Percentiles rank a stretch among this genome's conserved stretches.
Conservation (phyloP, 805 yeast genomes). For the Kazachstania taianensis region DNA sequence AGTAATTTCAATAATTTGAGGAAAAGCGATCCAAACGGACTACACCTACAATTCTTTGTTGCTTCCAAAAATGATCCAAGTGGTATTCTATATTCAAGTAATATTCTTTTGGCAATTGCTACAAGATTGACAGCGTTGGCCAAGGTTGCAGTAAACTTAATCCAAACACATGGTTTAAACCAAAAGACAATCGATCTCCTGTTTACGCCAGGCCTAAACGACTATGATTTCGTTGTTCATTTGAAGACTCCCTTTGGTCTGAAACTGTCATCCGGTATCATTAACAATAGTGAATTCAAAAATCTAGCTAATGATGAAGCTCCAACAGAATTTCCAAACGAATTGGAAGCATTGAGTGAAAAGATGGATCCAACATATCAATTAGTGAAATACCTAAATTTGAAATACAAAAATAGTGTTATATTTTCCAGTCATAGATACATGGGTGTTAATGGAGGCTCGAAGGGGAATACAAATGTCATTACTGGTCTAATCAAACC, state of each 20-base stretch:
- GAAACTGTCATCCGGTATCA: slow-evolving; percentile 44
- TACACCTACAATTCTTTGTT: slow-evolving; percentile 69
- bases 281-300: slow-evolving; percentile 46
- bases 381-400: slow-evolving; percentile 49
- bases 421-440: slow-evolving; percentile 57
- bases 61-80: slow-evolving; percentile 79
- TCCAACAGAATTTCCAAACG: slow-evolving; percentile 27
- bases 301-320: slow-evolving; percentile 36
- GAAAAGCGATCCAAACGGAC: slow-evolving; percentile 69
- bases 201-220: slow-evolving; percentile 74
- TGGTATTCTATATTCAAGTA: slow-evolving; percentile 74
- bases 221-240: slow-evolving; percentile 71
- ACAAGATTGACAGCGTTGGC: slow-evolving; percentile 82
- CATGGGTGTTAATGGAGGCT: slow-evolving; percentile 43
- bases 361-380: slow-evolving; percentile 53
- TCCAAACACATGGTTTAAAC: slow-evolving; percentile 37
- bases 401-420: slow-evolving; percentile 55
- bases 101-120: slow-evolving; percentile 62
- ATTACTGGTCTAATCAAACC: slow-evolving; percentile 81
- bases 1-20: slow-evolving; percentile 60
- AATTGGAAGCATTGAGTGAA: slow-evolving; percentile 32
- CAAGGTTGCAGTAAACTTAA: slow-evolving; percentile 54
- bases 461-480: slow-evolving; percentile 46
- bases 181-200: slow-evolving; percentile 40
- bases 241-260: slow-evolving; percentile 39